Base-by-base conservation (phyloP, 78 protist species). In the Dictyostelium brefeldianum region DNA sequence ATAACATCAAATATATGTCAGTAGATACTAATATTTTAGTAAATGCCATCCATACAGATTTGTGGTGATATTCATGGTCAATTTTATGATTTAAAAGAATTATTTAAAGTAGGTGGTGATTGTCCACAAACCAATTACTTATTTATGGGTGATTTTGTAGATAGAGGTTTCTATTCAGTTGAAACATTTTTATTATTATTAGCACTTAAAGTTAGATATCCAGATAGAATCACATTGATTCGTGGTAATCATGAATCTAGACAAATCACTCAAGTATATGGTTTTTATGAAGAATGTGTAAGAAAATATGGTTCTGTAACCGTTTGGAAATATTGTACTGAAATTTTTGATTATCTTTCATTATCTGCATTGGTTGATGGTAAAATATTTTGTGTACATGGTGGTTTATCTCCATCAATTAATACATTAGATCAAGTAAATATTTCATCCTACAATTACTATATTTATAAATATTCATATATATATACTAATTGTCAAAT, bases 31-130 rank as follows among this genome's bases (percentile, higher is more conserved):
- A 36, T 36, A 36, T 36, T 36, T 36, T 36, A 36, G 2, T n/a
- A 36, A 3, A 36, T 36, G 43, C 5, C 43, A 36, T 36, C 1
- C 2, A 1, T 3, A 15, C 74, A 98, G 98, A 96, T 99, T 2
- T 98, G 99, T 62, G 99, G 99, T 18, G 99, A 99, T 95, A 98
- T 99, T 59, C 99, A 99, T 89, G 99, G 99, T 4, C 99, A 98
- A 90, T 99, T 99, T 78, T 98, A 98, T 90, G 99, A 99, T 77
- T 96, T 99, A 51, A 83, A 85, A 79, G 99, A 99, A 82, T 95
- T 99, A 9, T 99, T 99, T 96, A 91, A 96, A 54, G 98, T 98
- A 9, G 99, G 99, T 0, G 99, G 99, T 8, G 97, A 98, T 29
- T 70, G 94, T 69, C 99, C 99, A 29, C 98, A 97, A 78, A 97